Conservation (phyloP, 148 eudicot species). For the Camellia japonica region DNA sequence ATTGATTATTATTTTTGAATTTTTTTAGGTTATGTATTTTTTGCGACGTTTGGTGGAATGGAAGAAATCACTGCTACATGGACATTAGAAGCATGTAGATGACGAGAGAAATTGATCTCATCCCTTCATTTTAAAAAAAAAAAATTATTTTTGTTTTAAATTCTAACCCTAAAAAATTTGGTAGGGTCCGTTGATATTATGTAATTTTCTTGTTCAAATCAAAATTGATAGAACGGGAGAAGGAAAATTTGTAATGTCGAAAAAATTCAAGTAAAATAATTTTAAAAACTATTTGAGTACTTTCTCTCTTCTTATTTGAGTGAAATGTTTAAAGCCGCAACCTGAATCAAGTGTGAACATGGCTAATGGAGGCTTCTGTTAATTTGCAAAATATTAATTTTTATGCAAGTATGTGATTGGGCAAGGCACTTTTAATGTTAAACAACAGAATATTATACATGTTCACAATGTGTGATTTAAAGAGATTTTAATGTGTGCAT, state of each 20-base stretch:
- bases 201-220: conserved; percentile 15
- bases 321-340: too few relatives aligned
- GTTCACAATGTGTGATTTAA: not conserved
- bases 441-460: too few relatives aligned
- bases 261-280: not conserved
- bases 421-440: too few relatives aligned
- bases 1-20: not conserved
- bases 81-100: not conserved
- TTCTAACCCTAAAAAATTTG: conserved; percentile 27
- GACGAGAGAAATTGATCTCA: conserved; percentile 4
- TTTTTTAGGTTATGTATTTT: conserved; percentile 52
- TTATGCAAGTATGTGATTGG: too few relatives aligned
- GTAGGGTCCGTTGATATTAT: conserved; percentile 25
- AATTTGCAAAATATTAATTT: too few relatives aligned
- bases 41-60: conserved; percentile 63
- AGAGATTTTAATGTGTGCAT: not conserved
- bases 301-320: not conserved
- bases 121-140: not conserved
- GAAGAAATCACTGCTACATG: conserved; percentile 35
- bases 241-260: not conserved
- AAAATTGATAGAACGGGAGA: not conserved
- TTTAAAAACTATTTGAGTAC: not conserved
- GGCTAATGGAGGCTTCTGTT: too few relatives aligned
- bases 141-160: not conserved
- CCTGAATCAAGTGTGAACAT: too few relatives aligned